Evolutionary conservation across 805 yeast species (phyloP).

Genomic region (Starmerella potacharoeniae): DNA sequence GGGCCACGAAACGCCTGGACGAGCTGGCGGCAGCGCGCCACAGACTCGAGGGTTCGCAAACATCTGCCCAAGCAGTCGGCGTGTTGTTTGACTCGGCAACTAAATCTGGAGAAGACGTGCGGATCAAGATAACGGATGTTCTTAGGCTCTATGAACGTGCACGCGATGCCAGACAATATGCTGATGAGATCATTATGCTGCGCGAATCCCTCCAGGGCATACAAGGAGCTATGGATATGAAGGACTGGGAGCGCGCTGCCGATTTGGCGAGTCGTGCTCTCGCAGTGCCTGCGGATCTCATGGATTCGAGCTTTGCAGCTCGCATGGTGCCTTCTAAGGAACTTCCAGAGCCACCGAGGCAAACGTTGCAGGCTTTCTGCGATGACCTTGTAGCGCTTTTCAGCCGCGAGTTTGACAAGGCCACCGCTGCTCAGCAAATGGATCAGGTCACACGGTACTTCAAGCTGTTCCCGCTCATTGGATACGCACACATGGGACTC

Average conservation of each 20-base stretch:
- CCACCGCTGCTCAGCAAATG: constrained; percentile 56
- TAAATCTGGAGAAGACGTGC: constrained; percentile 6
- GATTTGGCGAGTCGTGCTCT: constrained; percentile 46
- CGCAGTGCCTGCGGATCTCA: constrained; percentile 40
- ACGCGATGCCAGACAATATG: constrained; percentile 49
- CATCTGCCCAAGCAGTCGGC: constrained; percentile 11
- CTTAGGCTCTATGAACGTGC: constrained; percentile 35
- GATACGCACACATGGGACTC: constrained; percentile 58
- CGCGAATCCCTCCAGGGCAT: constrained; percentile 56
- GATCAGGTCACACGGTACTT: constrained; percentile 65
- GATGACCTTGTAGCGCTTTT: constrained; percentile 47
- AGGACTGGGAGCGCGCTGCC: constrained; percentile 73
- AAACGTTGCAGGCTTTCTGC: constrained; percentile 47
- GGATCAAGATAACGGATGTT: constrained; percentile 9
- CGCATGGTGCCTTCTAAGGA: constrained; percentile 78
- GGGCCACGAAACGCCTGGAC: constrained; percentile 2
- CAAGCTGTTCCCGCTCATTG: constrained; percentile 77
- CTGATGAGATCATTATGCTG: constrained; percentile 51
- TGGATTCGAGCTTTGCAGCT: constrained; percentile 61
- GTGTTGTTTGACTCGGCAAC: constrained; percentile 14
- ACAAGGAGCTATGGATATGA: constrained; percentile 52
- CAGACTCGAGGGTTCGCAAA: constrained; percentile 7
- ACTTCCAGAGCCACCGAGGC: constrained; percentile 65
- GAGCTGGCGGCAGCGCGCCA: constrained; percentile 12
- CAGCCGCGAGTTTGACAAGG: constrained; percentile 50